phyloP scores from a whole-genome alignment of 495 filamentous ascomycete genomes.

The Podospora fimiseda region DNA sequence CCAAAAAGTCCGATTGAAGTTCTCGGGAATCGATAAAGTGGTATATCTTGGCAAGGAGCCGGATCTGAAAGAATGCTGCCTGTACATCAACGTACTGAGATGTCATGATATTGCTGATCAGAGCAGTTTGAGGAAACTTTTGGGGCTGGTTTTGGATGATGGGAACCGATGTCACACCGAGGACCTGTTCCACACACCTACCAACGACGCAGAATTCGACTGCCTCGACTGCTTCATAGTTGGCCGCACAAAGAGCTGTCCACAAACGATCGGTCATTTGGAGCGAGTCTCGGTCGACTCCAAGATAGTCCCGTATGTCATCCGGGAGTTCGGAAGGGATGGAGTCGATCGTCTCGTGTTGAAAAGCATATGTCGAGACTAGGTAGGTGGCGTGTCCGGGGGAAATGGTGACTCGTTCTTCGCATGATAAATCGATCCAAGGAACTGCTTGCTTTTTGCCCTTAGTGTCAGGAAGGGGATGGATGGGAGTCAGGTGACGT shows the following conservation, averaged over 20 bases:
- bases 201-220: constrained; percentile 17
- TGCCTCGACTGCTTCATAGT: constrained; percentile 15
- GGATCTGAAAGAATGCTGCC: constrained; percentile 14
- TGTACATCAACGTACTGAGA: constrained; percentile 12
- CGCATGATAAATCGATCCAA: constrained; percentile 13
- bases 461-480: background rate
- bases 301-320: constrained; percentile 9
- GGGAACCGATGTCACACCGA: constrained; percentile 13
- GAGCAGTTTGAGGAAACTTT: constrained; percentile 3
- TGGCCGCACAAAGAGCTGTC: constrained; percentile 9
- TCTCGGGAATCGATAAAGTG: constrained; percentile 11
- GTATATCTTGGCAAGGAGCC: constrained; percentile 10
- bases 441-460: background rate
- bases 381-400: constrained; percentile 4
- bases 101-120: constrained; percentile 16
- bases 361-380: constrained; percentile 10
- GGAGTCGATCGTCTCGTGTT: background rate
- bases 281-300: constrained; percentile 4
- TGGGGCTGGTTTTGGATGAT: background rate
- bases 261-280: constrained; percentile 15
- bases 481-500: background rate
- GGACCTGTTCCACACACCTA: constrained; percentile 14
- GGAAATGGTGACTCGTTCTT: constrained; percentile 2
- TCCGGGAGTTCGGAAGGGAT: constrained; percentile 1
- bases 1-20: constrained; percentile 5